Base-by-base conservation (phyloP, 2,329 filamentous ascomycete genomes). In the Trichoderma hamatum region DNA sequence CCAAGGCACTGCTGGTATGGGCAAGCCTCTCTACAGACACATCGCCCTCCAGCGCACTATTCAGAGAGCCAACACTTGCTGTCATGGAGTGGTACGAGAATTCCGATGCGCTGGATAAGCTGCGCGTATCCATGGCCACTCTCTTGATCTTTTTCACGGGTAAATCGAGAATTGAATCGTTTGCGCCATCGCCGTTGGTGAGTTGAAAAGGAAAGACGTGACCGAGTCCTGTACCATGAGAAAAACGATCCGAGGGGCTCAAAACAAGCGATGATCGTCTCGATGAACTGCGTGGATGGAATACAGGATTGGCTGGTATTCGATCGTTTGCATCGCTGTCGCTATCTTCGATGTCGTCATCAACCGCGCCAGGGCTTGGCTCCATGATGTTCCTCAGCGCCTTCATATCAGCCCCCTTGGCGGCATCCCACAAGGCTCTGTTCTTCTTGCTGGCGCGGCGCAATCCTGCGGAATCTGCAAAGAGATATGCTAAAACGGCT, bases 201-300 rank as follows among this genome's bases (percentile, higher is more conserved):
- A 73, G 72, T 77, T 97, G 92, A 71, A 97, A 98, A 0, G 94
- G 95, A 74, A 97, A 97, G 1, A 98, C 94, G 76, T 98, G 95
- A 64, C 90, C 87, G 4, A 98, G 82, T 3, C 84, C 86, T 1
- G 85, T 85, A 1, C 86, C 87, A 67, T 81, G 79, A 2, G 86
- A 89, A 71, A 86, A 88, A 13, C 82, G 78, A 63, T 88, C 86
- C 0, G 83, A 82, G 2, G 79, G 75, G 1, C 81, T 80, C 32
- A 82, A 77, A 21, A 75, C 80, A 7, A 80, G 74, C 0, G 83
- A 86, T 0, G 83, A 82, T 60, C 79, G 76, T 61, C 81, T 76
- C 1, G 83, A 83, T 0, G 81, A 78, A 28, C 79, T 82, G 70
- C 85, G 84, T 3, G 84, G 79, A 68, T 80, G 84, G 34, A 80